Percentiles rank a stretch among this genome's conserved stretches.
phyloP scores from a whole-genome alignment of 139 green algal genomes.

The Ostreobium quekettii region DNA sequence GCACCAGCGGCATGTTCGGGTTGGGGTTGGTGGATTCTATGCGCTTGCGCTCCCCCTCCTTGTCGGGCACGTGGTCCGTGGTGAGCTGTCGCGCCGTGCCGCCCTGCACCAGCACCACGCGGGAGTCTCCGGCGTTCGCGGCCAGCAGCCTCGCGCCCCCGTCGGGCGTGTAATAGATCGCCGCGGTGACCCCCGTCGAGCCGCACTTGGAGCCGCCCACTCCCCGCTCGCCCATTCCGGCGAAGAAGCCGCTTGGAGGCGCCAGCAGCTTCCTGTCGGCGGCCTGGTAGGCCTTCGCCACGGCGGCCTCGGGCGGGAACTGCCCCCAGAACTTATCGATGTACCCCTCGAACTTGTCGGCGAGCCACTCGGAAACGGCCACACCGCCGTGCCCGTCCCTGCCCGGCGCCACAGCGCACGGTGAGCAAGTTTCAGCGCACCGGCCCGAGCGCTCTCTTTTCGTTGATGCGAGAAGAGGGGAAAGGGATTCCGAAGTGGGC shows the following conservation, averaged over 20 bases:
- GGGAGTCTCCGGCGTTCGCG: constrained; percentile 84
- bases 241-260: constrained; percentile 56
- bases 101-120: constrained; percentile 61
- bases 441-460: too few species aligned
- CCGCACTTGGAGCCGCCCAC: constrained; percentile 84
- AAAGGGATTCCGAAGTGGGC: too few species aligned
- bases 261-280: constrained; percentile 56
- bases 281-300: constrained; percentile 37
- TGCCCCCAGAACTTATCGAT: constrained; percentile 52
- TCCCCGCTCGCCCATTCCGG: constrained; percentile 67
- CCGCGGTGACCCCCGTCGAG: constrained; percentile 53
- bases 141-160: constrained; percentile 47
- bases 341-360: constrained; percentile 42
- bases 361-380: constrained; percentile 64
- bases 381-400: constrained; percentile 59
- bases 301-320: constrained; percentile 27
- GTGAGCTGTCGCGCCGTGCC: constrained; percentile 64
- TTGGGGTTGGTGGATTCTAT: constrained; percentile 95
- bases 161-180: constrained; percentile 39
- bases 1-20: constrained; percentile 74
- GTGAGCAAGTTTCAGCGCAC: too few species aligned
- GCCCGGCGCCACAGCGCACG: too few species aligned
- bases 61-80: constrained; percentile 85
- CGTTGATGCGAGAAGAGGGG: too few species aligned
- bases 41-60: constrained; percentile 64